Conservation (phyloP, 2,329 filamentous ascomycete genomes). For the Phialophora tarda region DNA sequence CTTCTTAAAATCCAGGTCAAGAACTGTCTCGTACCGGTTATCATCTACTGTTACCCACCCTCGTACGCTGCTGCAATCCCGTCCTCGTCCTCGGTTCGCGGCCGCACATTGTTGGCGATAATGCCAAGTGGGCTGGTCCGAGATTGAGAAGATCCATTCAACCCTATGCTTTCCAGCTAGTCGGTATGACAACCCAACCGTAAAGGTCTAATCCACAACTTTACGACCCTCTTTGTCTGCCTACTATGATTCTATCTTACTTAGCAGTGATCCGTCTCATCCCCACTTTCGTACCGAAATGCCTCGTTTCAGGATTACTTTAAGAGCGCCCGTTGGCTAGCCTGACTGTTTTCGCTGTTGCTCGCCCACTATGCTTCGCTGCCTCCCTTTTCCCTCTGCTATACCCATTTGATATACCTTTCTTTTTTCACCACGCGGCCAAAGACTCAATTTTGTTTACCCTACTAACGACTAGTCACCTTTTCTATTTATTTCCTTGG, state of each 20-base stretch:
- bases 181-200: constrained; percentile 19
- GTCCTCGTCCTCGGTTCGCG: constrained; percentile 2
- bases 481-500: neutral
- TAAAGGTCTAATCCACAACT: constrained; percentile 2
- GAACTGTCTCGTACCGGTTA: neutral
- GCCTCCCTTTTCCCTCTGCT: constrained; percentile 3
- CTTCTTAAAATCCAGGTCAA: neutral
- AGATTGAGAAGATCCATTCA: constrained; percentile 19
- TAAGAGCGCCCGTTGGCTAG: constrained; percentile 1
- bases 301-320: constrained; percentile 12
- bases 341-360: neutral
- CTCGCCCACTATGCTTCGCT: constrained; percentile 1
- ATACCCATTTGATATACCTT: neutral
- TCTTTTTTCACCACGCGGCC: neutral
- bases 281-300: constrained; percentile 18
- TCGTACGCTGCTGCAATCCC: neutral
- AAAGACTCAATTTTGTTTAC: neutral
- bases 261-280: constrained; percentile 12
- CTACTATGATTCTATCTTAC: constrained; percentile 11
- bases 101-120: constrained; percentile 5
- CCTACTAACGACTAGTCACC: neutral
- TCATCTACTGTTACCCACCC: neutral
- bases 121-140: constrained; percentile 15
- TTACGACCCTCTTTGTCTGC: constrained; percentile 11
- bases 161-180: neutral